Percentiles rank a stretch among this genome's conserved stretches.
These are phyloP conservation scores for Neodidymelliopsis sp. DNA, from an alignment of 2,329 filamentous ascomycete species.

Conservation along the genomic window DNA sequence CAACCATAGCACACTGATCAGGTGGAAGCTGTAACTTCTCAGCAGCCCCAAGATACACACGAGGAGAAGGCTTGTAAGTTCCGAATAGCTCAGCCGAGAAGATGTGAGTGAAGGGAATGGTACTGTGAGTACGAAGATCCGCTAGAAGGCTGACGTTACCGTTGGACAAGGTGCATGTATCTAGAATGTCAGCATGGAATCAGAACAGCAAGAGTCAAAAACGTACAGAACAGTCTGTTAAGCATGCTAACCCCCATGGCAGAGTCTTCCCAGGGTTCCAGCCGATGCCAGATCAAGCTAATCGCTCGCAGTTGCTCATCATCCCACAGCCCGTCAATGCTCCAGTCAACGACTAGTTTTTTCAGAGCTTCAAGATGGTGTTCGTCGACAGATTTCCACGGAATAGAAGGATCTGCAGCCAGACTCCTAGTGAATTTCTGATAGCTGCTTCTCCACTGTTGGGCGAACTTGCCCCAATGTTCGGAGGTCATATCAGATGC, in stretches of 20 bases:
- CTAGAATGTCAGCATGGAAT: conserved; percentile 14
- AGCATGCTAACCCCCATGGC: conserved; percentile 64
- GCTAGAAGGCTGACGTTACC: conserved; percentile 72
- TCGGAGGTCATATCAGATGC: conserved; percentile 60
- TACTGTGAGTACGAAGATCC: conserved; percentile 67
- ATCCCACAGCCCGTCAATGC: conserved; percentile 66
- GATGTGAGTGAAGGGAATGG: conserved; percentile 68
- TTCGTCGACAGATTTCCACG: conserved; percentile 75
- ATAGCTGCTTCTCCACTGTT: conserved; percentile 75
- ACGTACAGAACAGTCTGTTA: conserved; percentile 56
- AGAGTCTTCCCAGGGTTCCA: conserved; percentile 74
- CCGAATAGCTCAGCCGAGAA: conserved; percentile 74
- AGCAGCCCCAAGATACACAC: conserved; percentile 73
- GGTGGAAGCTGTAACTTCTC: conserved; percentile 64
- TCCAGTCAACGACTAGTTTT: conserved; percentile 63
- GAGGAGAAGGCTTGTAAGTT: conserved; percentile 76
- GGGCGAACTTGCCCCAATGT: conserved; percentile 71
- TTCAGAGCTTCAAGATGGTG: conserved; percentile 72
- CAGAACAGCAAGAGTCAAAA: neutral
- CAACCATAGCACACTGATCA: conserved; percentile 75
- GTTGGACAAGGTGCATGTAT: conserved; percentile 75
- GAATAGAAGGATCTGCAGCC: conserved; percentile 52
- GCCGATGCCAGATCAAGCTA: conserved; percentile 74
- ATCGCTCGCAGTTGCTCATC: conserved; percentile 48
- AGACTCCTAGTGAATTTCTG: conserved; percentile 65